phyloP scores from a whole-genome alignment of 305 asterid species.

The Solanum hybrid region DNA sequence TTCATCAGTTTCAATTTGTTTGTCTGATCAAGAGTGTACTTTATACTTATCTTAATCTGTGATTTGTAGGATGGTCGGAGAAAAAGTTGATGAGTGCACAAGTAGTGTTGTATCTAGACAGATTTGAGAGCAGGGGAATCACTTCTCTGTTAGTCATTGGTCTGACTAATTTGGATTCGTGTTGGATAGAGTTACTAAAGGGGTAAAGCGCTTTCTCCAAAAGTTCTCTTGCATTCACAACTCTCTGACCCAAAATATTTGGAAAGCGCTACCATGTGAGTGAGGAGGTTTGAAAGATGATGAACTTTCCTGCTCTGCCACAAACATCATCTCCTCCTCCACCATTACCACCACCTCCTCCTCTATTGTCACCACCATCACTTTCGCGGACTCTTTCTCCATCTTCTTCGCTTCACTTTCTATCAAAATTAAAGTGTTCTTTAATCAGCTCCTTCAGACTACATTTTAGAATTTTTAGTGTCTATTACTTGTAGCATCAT shows the following conservation, averaged over 20 bases:
- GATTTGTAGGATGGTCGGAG: neutral
- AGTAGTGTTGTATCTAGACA: neutral
- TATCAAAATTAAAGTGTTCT: neutral
- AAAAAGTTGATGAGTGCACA: neutral
- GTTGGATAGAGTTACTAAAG: neutral
- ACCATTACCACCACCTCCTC: neutral
- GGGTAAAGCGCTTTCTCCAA: neutral
- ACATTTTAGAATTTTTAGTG: neutral
- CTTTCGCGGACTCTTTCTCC: neutral
- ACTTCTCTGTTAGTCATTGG: neutral
- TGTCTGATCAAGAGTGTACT: neutral
- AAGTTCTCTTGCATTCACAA: neutral
- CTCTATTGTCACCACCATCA: neutral
- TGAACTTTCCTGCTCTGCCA: neutral
- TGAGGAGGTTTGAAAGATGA: neutral
- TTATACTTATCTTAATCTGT: neutral
- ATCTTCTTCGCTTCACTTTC: neutral
- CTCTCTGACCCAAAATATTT: neutral
- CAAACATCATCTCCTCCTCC: neutral
- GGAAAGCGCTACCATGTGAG: neutral
- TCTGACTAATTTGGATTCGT: neutral
- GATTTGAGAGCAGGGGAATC: neutral
- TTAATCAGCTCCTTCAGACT: neutral
- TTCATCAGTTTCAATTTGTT: too few species aligned
- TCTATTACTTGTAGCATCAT: neutral